phyloP scores from a whole-genome alignment of 2,329 filamentous ascomycete species.

The Celoporthe dispersa region DNA sequence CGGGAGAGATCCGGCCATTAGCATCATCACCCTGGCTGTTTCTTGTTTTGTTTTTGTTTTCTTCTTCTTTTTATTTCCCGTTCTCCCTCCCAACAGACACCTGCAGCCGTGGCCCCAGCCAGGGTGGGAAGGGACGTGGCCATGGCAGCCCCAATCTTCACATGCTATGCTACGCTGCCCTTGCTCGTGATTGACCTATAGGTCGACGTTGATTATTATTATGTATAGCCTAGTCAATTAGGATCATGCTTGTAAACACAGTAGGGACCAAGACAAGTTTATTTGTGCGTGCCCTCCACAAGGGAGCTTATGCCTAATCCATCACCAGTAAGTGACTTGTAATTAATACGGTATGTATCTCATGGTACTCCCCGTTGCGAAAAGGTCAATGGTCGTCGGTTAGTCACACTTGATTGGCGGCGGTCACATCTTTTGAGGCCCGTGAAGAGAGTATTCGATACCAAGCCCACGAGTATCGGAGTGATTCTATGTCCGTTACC shows the following conservation, averaged over 20 bases:
- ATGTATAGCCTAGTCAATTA: neutral
- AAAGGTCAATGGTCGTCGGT: neutral
- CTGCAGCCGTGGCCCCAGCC: no score
- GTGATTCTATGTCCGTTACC: neutral
- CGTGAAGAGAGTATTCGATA: neutral
- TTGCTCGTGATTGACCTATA: neutral
- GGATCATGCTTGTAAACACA: neutral
- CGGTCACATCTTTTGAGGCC: neutral
- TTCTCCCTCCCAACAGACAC: no score
- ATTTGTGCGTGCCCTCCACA: neutral
- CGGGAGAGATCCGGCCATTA: neutral
- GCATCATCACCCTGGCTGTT: neutral
- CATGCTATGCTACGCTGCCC: neutral
- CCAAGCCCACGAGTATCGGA: neutral
- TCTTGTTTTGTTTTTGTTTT: neutral
- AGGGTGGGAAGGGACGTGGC: neutral
- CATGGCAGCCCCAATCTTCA: neutral
- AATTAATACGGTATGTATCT: neutral
- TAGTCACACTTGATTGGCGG: no score
- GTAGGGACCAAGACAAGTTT: neutral
- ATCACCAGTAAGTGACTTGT: neutral
- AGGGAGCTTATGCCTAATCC: neutral
- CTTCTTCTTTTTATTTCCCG: no score
- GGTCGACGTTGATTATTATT: neutral
- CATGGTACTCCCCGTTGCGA: neutral